phyloP scores from a whole-genome alignment of 441 rosid genomes.

The Populus hybrid region DNA sequence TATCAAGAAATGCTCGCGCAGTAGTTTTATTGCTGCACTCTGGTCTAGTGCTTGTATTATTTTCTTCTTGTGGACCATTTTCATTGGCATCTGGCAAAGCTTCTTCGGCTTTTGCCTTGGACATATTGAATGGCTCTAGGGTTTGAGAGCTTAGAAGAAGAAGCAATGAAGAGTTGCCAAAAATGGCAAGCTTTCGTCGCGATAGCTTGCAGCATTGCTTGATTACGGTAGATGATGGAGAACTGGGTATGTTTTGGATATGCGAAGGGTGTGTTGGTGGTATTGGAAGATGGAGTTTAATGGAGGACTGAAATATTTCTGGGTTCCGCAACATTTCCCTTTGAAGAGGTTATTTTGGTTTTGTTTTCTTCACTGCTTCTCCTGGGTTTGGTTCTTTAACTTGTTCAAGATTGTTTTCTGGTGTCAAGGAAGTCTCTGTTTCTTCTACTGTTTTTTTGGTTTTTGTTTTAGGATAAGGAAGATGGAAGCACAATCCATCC shows the following conservation, averaged over 20 bases:
- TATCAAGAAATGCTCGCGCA: constrained; percentile 66
- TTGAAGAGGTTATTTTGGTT: background rate
- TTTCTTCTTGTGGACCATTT: constrained; percentile 25
- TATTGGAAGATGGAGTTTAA: constrained; percentile 21
- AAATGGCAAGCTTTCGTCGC: constrained; percentile 52
- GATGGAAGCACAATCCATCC: constrained; percentile 21
- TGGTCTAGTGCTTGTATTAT: background rate
- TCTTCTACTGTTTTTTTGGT: background rate
- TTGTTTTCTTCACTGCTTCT: background rate
- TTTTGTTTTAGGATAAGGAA: constrained; percentile 31
- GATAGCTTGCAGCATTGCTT: constrained; percentile 42
- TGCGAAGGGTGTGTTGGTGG: constrained; percentile 28
- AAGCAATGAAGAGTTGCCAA: constrained; percentile 55
- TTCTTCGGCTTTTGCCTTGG: constrained; percentile 57
- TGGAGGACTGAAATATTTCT: constrained; percentile 29
- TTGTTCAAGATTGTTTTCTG: background rate
- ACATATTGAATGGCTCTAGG: constrained; percentile 32
- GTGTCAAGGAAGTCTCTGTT: background rate
- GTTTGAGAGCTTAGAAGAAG: constrained; percentile 45
- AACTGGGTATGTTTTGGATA: constrained; percentile 20
- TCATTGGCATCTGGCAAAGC: constrained; percentile 8
- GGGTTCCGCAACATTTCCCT: constrained; percentile 43
- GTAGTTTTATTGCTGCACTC: constrained; percentile 29
- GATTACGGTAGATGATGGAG: constrained; percentile 24
- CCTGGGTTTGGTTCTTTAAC: background rate